A percentile compares a stretch with the other conserved stretches of the same genome.
Evolutionary conservation across 1,139 yeast genomes (phyloP).

Genomic region (Geotrichum australiense): DNA sequence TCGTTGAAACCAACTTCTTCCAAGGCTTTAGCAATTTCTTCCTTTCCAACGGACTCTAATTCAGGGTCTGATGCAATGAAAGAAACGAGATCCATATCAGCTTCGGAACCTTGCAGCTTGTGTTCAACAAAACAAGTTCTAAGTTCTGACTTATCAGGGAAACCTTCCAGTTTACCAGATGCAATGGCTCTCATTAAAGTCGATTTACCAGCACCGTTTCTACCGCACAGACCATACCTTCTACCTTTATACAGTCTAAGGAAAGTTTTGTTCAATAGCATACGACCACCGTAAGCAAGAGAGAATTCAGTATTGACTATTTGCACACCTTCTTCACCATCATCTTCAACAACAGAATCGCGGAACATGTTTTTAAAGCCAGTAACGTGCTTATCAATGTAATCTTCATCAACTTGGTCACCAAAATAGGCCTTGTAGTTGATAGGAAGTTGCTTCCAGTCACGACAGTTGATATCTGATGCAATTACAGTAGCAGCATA

Average conservation of each 20-base stretch:
- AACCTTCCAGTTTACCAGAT: conserved; percentile 95
- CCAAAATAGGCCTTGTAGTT: conserved; percentile 37
- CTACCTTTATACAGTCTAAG: conserved; percentile 87
- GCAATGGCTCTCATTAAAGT: conserved; percentile 96
- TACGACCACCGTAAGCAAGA: conserved; percentile 93
- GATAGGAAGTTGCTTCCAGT: conserved; percentile 69
- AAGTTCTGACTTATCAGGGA: conserved; percentile 83
- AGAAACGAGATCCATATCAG: conserved; percentile 77
- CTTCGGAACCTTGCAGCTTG: conserved; percentile 92
- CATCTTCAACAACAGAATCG: conserved; percentile 51
- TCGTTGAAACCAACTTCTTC: conserved; percentile 85
- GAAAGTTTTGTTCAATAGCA: conserved; percentile 88
- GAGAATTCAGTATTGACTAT: conserved; percentile 94
- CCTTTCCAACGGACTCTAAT: conserved; percentile 51
- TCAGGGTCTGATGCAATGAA: conserved; percentile 93
- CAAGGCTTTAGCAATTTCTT: conserved; percentile 70
- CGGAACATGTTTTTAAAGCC: conserved; percentile 60
- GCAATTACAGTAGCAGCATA: conserved; percentile 55
- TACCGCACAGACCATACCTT: conserved; percentile 95
- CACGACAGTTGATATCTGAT: conserved; percentile 81
- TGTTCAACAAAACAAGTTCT: conserved; percentile 97
- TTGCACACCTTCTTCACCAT: conserved; percentile 67
- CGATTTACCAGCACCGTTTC: conserved; percentile 99
- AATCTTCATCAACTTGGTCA: conserved; percentile 37
- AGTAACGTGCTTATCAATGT: conserved; percentile 43